Base-by-base conservation (phyloP, 352 stramenopile genomes). In the Phytopythium aichiense region DNA sequence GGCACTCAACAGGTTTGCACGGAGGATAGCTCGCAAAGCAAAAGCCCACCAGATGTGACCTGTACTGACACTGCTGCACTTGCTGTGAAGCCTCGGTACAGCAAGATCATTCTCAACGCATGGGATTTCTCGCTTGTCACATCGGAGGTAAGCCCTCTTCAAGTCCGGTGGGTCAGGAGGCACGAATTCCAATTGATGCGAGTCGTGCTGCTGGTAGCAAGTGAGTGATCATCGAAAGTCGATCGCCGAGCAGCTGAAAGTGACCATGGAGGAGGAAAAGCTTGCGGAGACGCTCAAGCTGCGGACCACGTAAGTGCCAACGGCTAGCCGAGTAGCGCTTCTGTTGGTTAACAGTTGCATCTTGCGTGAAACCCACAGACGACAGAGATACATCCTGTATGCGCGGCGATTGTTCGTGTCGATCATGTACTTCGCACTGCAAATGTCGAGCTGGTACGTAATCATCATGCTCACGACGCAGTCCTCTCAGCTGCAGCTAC, bases 391-490 rank as follows among this genome's bases (percentile, higher is more conserved):
- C 50, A 67, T 71, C 22, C 65, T 94, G 8, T 89, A 89, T 42
- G 59, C 57, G 1, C 72, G 84, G 0, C 76, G 86, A 1, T 56
- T 74, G 3, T 46, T 77, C 11, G 71, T 81, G 2, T 79, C 86
- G 40, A 18, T 91, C 2, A 56, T 90, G 33, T 94, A 94, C 31
- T 11, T 89, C 18, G 51, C 72, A 3, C 72, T 93, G 23, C 86
- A 94, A 63, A 75, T 70, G 15, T 74, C 73, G 7, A 86, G 76
- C 28, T 90, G 78, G 77, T 89, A 83, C 31, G 52, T 89, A 20
- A 94, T 94, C 60, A 77, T 92, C 35, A 48, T 84, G 1, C 71
- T 94, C 18, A 93, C 82, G 15, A 87, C 81, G 0, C 77, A 90
- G 45, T 90, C 82, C 0, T 77, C 83, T 0, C 61, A 89, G 31